Evolutionary conservation across 345 rosid species (phyloP).

Genomic region (Angophora floribunda): DNA sequence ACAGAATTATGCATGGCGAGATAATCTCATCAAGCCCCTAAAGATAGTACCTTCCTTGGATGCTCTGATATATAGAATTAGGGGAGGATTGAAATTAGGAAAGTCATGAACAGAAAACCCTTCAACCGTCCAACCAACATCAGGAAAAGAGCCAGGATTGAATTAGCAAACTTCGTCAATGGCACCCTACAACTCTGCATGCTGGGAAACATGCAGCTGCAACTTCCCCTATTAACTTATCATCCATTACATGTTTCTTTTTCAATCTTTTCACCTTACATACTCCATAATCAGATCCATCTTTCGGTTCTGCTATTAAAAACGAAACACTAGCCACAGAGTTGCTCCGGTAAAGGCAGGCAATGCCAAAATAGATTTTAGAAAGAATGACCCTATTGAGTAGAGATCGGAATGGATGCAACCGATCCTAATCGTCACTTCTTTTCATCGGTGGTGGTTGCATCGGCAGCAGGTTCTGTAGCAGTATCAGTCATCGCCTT

Average conservation of each 20-base stretch:
- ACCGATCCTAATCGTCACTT: slow-evolving; percentile 4
- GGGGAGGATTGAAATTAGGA: not conserved
- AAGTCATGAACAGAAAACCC: not conserved
- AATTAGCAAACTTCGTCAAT: not conserved
- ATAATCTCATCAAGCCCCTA: not conserved
- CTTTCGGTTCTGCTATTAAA: not conserved
- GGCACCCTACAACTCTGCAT: not conserved
- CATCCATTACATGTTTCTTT: not conserved
- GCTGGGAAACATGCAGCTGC: not conserved
- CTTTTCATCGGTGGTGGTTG: slow-evolving; percentile 3
- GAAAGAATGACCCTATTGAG: not conserved
- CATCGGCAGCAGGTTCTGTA: not conserved
- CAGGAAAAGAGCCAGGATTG: not conserved
- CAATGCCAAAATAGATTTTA: not conserved
- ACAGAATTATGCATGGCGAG: not conserved
- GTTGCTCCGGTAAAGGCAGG: not conserved
- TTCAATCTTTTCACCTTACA: not conserved
- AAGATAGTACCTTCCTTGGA: not conserved
- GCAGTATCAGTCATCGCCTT: not conserved
- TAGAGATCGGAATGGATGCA: not conserved
- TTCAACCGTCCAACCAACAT: not conserved
- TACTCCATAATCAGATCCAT: not conserved
- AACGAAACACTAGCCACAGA: not conserved
- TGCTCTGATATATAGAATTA: not conserved
- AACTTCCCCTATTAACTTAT: not conserved